A percentile compares a stretch with the other conserved stretches of the same genome.
phyloP scores from a whole-genome alignment of 106 monocot genomes.

The Dioscorea zingiberensis region DNA sequence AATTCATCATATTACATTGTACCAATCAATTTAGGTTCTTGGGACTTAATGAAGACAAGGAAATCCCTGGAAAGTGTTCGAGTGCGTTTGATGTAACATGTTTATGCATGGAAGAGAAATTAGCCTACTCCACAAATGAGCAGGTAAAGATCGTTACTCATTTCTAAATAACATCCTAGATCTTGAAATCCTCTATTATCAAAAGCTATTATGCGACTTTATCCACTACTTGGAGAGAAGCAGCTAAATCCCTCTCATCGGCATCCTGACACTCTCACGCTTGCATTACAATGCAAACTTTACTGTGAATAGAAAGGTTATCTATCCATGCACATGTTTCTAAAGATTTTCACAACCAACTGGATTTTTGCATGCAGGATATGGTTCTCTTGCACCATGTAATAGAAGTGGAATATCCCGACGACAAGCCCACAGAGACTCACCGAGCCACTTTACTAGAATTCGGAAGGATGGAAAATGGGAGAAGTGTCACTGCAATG shows the following conservation, averaged over 20 bases:
- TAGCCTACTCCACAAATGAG: conserved; percentile 60
- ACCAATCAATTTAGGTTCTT: conserved; percentile 49
- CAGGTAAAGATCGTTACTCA: conserved; percentile 35
- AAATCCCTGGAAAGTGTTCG: conserved; percentile 59
- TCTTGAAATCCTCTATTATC: too few species aligned
- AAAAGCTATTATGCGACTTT: too few species aligned
- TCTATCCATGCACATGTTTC: too few species aligned
- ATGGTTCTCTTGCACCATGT: conserved; percentile 98
- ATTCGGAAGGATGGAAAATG: conserved; percentile 70
- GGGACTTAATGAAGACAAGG: conserved; percentile 64
- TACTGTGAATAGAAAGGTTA: too few species aligned
- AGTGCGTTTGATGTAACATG: conserved; percentile 83
- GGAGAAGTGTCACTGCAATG: conserved; percentile 72
- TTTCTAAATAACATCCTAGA: too few species aligned
- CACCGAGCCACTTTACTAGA: conserved; percentile 75
- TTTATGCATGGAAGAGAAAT: conserved; percentile 72
- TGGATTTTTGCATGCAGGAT: conserved; percentile 33
- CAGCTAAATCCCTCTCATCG: too few species aligned
- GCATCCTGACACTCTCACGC: too few species aligned
- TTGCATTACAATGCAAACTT: too few species aligned
- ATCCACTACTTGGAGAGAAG: too few species aligned
- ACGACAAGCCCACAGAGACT: conserved; percentile 45
- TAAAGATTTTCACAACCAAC: too few species aligned
- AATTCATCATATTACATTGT: too few species aligned
- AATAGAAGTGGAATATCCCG: conserved; percentile 74